Base-by-base conservation (phyloP, 176 grass and related monocot genomes). In the Cenchrus americanus region DNA sequence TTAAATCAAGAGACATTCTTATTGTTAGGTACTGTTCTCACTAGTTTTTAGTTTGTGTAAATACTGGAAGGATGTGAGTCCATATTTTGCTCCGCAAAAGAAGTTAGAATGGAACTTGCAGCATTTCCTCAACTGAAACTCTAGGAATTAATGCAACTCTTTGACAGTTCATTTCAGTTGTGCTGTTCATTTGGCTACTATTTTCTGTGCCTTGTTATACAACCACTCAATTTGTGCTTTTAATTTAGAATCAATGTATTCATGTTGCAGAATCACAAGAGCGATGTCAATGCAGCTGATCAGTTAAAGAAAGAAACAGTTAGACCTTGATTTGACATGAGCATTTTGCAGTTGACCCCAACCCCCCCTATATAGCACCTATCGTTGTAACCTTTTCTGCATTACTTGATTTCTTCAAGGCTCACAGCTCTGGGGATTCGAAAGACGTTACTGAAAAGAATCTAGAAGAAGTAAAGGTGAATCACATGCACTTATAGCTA, bases 211-310 rank as follows among this genome's bases (percentile, higher is more conserved):
- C 40, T 8, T 83, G 47, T 32, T 79, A 47, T 71, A 15, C 14
- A 52, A 15, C 50, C 14, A 17, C 50, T 52, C 13, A 12, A 66
- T 79, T 41, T 72, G 30, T 40, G 6, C 5, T 30, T 7, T 75
- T 81, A 87, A 48, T 26, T 26, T 82, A 32, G 15, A n/a, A 80
- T 75, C 50, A 42, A 30, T 41, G 15, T 69, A 17, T 71, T 51
- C 43, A 4, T 85, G 79, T 79, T 86, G 17, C 75, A 86, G 66
- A 79, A 71, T 19, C 37, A 48, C 46, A 85, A 62, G 65, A 40
- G 23, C 5, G 66, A 85, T 69, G 23, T 17, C 12, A 58, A 60
- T 37, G 17, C 5, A 0, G 17, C 11, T 68, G 37, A 60, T 77
- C 22, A 62, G 69, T 43, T 51, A 66, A 79, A 52, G 66, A 72